Conservation (phyloP, 495 filamentous ascomycete genomes). For the Penicillium tannophilum region DNA sequence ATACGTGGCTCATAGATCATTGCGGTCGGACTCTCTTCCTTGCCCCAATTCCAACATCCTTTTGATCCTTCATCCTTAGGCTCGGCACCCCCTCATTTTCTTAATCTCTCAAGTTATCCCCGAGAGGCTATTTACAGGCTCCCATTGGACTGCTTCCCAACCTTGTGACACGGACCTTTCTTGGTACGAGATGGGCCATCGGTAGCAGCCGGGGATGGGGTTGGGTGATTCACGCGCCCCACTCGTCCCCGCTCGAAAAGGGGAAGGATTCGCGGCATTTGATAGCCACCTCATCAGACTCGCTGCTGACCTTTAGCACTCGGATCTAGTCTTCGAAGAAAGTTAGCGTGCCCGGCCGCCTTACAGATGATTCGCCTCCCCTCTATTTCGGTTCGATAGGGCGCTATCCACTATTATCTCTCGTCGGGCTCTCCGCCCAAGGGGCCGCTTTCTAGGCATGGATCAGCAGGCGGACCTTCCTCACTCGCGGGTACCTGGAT, state of each 20-base stretch:
- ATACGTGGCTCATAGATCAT: neutral
- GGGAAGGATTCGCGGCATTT: neutral
- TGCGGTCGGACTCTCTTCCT: neutral
- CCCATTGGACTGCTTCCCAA: neutral
- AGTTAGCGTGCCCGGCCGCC: neutral
- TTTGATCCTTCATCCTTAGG: neutral
- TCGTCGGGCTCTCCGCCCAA: neutral
- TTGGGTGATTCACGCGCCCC: conserved; percentile 1
- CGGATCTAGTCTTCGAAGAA: neutral
- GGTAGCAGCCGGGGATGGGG: neutral
- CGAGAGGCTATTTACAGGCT: neutral
- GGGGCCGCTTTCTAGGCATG: neutral
- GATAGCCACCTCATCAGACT: neutral
- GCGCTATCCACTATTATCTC: neutral
- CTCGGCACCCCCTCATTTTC: neutral
- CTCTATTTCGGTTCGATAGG: neutral
- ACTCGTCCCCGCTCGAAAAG: neutral
- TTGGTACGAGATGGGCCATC: neutral
- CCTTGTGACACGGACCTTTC: conserved; percentile 5
- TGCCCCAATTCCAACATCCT: neutral
- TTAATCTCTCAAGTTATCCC: neutral
- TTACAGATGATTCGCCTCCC: neutral
- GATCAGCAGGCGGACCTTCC: neutral
- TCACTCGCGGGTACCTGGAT: neutral
- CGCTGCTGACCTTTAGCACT: conserved; percentile 2